Percentiles rank a stretch among this genome's conserved stretches.
Evolutionary conservation across 139 green algal genomes (phyloP).

Genomic region (Coelastrella sp.): DNA sequence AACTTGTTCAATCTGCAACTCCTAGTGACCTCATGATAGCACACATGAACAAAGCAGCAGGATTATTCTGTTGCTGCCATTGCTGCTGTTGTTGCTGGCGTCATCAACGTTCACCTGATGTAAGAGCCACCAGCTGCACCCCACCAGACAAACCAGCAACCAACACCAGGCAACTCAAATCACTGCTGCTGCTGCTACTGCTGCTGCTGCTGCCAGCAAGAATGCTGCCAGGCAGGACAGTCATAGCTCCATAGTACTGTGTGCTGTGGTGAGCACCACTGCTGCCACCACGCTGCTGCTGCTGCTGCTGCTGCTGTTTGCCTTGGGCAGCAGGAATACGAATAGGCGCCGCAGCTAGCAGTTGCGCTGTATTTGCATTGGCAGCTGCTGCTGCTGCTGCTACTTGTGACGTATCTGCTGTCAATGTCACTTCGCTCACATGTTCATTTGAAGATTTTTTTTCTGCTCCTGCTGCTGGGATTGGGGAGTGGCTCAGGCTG

Average conservation of each 20-base stretch:
- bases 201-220: slow-evolving; percentile 17
- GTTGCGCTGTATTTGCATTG: no score
- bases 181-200: not conserved
- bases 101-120: slow-evolving; percentile 14
- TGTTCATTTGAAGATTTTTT: no score
- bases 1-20: no score
- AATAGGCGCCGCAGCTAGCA: no score
- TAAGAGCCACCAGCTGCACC: not conserved
- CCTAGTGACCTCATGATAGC: no score
- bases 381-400: slow-evolving; percentile 21
- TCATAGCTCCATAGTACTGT: slow-evolving; percentile 12
- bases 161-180: not conserved
- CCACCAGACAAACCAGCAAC: not conserved
- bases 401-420: slow-evolving; percentile 1
- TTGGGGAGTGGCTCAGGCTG: not conserved
- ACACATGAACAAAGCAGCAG: not conserved
- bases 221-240: slow-evolving; percentile 10
- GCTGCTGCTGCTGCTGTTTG: not conserved
- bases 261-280: slow-evolving; percentile 13
- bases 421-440: not conserved
- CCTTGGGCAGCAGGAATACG: no score
- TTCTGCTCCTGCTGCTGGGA: slow-evolving; percentile 12
- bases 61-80: not conserved
- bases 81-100: not conserved
- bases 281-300: no score